Evolutionary conservation across 805 yeast species (phyloP), one percentile per base, ranked within the genome.

Genomic region (Schizosaccharomyces japonicus): DNA sequence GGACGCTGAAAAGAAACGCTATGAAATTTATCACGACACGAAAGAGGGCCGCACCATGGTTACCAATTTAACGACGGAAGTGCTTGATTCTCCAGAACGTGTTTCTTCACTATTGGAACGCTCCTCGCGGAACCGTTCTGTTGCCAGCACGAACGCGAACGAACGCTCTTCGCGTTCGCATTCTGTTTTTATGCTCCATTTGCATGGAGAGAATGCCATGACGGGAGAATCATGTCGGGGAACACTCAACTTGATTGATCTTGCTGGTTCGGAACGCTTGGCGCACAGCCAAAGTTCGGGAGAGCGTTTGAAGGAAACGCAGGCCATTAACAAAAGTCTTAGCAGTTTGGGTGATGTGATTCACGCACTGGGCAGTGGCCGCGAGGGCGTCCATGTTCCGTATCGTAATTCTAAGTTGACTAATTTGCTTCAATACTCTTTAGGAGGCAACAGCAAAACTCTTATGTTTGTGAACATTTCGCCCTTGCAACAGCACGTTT

Each of bases 251-350:
- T 63, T 87, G 48, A 75, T 90, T 45, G 98, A 87, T 62, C 66
- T 87, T 49, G 98, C 98, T 0, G 98, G 98, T 1, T 82, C 94
- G 0, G 98, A 87, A 63, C 67, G 96, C 49, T 65, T 85, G 13
- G 60, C 76, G 7, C 68, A 72, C 15, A 80, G 94, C 0, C 80
- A 76, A 55, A 92, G 75, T 0, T 70, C 72, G 1, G 95, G 95
- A 0, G 80, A 76, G 10, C 63, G 95, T 45, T 63, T 87, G 26
- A 72, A 72, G 52, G 98, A 87, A 60, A 85, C 96, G 0, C 87
- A 80, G 56, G 73, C 84, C 6, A 87, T 87, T 50, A 87, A 87
- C 62, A 80, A 75, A 59, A 83, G 95, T 5, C 66, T 87, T 45
- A 80, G 95, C 52, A 71, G 85, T 49, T 66, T 87, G 15, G 94